phyloP scores from a whole-genome alignment of 2,329 filamentous ascomycete genomes.

The Xylariaceae sp. region DNA sequence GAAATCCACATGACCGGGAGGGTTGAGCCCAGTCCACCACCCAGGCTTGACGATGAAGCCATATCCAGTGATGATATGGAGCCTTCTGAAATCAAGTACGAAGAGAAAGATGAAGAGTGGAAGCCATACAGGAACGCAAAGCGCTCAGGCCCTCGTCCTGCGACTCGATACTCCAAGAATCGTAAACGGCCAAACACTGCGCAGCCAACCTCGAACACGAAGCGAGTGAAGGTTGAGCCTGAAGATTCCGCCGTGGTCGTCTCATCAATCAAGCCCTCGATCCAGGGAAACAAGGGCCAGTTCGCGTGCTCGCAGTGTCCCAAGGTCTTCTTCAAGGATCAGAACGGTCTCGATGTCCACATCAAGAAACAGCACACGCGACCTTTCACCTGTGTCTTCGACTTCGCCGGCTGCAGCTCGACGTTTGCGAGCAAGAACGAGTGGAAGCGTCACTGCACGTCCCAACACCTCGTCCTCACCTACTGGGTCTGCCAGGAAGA shows the following conservation, averaged over 20 bases:
- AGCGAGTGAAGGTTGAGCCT: slow-evolving; percentile 18
- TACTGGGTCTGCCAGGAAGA: slow-evolving; percentile 72
- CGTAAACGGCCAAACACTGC: slow-evolving; percentile 17
- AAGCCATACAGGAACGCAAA: slow-evolving; percentile 15
- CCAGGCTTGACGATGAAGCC: slow-evolving; percentile 11
- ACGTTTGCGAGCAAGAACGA: slow-evolving; percentile 82
- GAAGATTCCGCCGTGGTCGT: slow-evolving; percentile 7
- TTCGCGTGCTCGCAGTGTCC: slow-evolving; percentile 30
- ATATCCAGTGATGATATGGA: slow-evolving; percentile 13
- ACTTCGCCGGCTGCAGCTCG: slow-evolving; percentile 64
- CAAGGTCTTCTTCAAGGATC: slow-evolving; percentile 36
- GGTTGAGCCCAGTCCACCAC: slow-evolving; percentile 7
- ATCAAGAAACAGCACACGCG: slow-evolving; percentile 47
- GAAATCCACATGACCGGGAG: slow-evolving; percentile 19
- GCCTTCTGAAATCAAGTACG: slow-evolving; percentile 8
- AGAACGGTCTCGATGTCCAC: slow-evolving; percentile 38
- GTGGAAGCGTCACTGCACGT: slow-evolving; percentile 84
- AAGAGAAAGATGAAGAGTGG: slow-evolving; percentile 19
- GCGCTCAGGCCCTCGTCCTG: slow-evolving; percentile 7
- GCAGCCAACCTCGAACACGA: slow-evolving; percentile 10
- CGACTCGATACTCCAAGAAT: slow-evolving; percentile 11
- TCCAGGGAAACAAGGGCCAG: slow-evolving; percentile 17
- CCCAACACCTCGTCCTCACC: slow-evolving; percentile 67
- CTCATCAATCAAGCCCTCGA: slow-evolving; percentile 11
- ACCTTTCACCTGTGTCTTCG: slow-evolving; percentile 70